A percentile compares a stretch with the other conserved stretches of the same genome.
Conservation (phyloP, 352 stramenopile species). For the Globisporangium viniferum region DNA sequence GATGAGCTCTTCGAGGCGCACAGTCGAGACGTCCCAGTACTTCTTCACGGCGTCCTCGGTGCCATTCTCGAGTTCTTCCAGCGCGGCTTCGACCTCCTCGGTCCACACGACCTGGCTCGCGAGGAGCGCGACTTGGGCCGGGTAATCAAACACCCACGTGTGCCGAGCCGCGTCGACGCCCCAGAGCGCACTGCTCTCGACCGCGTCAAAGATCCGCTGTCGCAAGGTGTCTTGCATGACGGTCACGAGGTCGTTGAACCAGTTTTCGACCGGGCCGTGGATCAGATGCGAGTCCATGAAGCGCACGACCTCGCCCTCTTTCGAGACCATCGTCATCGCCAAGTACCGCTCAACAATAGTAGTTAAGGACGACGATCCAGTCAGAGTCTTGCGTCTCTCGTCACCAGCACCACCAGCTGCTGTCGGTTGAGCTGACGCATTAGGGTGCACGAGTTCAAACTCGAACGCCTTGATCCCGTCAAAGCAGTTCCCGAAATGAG, state of each 20-base stretch:
- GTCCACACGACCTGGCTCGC: constrained; percentile 94
- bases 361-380: constrained; percentile 12
- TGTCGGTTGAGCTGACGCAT: background rate
- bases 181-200: constrained; percentile 93
- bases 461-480: constrained; percentile 86
- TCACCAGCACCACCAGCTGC: background rate
- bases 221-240: constrained; percentile 92
- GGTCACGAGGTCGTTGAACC: constrained; percentile 93
- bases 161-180: constrained; percentile 75
- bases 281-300: constrained; percentile 78
- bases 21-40: constrained; percentile 91
- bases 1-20: constrained; percentile 91
- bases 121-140: constrained; percentile 75
- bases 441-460: constrained; percentile 44
- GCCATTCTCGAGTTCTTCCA: constrained; percentile 94
- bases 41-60: constrained; percentile 95
- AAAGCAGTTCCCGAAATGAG: constrained; percentile 90
- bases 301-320: constrained; percentile 91
- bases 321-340: constrained; percentile 92
- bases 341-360: constrained; percentile 52
- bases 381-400: background rate
- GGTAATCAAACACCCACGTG: constrained; percentile 91
- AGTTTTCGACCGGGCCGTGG: constrained; percentile 89
- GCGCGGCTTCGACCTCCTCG: constrained; percentile 85
- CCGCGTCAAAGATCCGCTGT: constrained; percentile 83